These are phyloP conservation scores for Lecanoromycetidae sp. DNA, from an alignment of 2,329 filamentous ascomycete species.

Conservation along the genomic window DNA sequence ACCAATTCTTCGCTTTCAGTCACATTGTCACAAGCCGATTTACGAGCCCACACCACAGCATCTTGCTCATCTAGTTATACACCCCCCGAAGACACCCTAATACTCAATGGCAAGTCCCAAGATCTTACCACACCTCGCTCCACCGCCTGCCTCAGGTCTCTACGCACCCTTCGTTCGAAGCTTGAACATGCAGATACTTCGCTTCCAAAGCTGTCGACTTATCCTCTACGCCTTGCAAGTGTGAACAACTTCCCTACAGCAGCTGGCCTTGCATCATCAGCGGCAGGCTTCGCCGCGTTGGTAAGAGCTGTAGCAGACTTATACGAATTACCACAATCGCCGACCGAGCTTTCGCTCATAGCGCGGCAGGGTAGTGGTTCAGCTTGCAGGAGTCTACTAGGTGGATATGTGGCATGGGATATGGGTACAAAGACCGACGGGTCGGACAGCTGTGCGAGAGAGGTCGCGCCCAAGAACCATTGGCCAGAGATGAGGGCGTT, in stretches of 20 bases:
- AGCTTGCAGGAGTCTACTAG: slow-evolving; percentile 84
- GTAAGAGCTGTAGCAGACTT: slow-evolving; percentile 83
- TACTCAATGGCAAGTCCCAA: slow-evolving; percentile 71
- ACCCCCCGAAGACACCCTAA: slow-evolving; percentile 54
- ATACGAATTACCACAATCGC: slow-evolving; percentile 70
- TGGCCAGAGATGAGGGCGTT: slow-evolving; percentile 93
- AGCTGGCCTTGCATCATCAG: slow-evolving; percentile 61
- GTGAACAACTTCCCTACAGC: slow-evolving; percentile 99
- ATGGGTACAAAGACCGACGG: slow-evolving; percentile 66
- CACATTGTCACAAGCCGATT: slow-evolving; percentile 83
- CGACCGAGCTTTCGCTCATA: slow-evolving; percentile 74
- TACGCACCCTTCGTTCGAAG: slow-evolving; percentile 62
- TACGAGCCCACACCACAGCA: slow-evolving; percentile 91
- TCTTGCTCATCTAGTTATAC: slow-evolving; percentile 67
- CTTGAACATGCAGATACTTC: slow-evolving; percentile 61
- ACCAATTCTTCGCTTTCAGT: slow-evolving; percentile 97
- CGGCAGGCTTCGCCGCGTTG: slow-evolving; percentile 54
- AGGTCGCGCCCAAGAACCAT: slow-evolving; percentile 77
- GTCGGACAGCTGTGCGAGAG: slow-evolving; percentile 72
- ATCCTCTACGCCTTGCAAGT: slow-evolving; percentile 75
- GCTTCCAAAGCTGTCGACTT: slow-evolving; percentile 67
- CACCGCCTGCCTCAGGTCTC: slow-evolving; percentile 84
- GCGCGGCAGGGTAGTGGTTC: slow-evolving; percentile 90
- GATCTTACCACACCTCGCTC: slow-evolving; percentile 80
- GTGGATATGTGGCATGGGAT: slow-evolving; percentile 92